Base-by-base conservation (phyloP, 2,329 filamentous ascomycete species). In the Neoascochyta sp. region DNA sequence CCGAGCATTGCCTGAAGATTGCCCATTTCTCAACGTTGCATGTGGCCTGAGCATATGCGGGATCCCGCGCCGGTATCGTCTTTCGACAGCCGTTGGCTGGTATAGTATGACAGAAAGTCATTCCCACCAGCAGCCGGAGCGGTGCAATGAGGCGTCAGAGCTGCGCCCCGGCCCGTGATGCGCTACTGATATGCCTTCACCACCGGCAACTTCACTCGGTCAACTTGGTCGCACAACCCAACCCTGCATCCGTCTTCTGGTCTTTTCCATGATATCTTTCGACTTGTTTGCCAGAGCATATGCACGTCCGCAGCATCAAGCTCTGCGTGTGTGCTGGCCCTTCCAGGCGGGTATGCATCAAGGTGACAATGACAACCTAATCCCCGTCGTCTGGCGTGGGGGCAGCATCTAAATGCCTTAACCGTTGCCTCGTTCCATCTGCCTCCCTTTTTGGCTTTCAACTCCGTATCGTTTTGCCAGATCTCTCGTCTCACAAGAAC, bases 331-430 rank as follows among this genome's bases (percentile, higher is more conserved):
- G 50, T 36, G 52, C 45, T 60, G 53, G 53, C n/a, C n/a, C n/a
- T n/a, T n/a, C n/a, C 57, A 54, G 49, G 47, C 46, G 54, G 25
- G 20, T n/a, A n/a, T n/a, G n/a, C n/a, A n/a, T n/a, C n/a, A n/a
- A 36, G 34, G 45, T 56, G 43, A 60, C 57, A 57, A 60, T 60
- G 58, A 47, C 16, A 20, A 45, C 28, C 46, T 47, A 54, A 50
- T 56, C 47, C 36, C 39, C 32, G 24, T 42, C 25, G 24, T 14
- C 38, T 35, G 34, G 34, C 30, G 41, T 33, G 32, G 40, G 42
- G 41, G 47, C 45, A 39, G 20, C 27, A 37, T 50, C 45, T 52
- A 57, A 52, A 60, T 52, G 52, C 51, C 54, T 47, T 41, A 37
- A 41, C 34, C 16, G 23, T 47, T 51, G 51, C 59, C 57, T 57